phyloP scores from a whole-genome alignment of 306 rosid genomes.

The Quercus agrifolia region DNA sequence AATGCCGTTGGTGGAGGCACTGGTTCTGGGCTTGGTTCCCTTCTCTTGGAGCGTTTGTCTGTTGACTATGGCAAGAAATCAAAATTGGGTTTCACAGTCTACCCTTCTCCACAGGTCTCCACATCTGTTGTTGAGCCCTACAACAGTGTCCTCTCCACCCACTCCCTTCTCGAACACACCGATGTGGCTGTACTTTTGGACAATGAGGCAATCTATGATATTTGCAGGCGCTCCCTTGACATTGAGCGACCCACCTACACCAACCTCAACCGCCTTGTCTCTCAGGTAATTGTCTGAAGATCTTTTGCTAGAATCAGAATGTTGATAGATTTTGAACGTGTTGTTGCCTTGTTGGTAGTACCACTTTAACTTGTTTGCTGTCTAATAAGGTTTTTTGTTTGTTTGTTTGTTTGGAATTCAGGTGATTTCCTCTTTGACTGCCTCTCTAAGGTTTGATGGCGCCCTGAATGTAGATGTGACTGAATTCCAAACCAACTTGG shows the following conservation, averaged over 20 bases:
- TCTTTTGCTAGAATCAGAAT: background rate
- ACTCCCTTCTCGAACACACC: conserved; percentile 87
- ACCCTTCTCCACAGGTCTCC: conserved; percentile 93
- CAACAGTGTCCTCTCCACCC: conserved; percentile 97
- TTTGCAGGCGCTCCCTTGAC: conserved; percentile 90
- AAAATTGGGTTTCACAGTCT: conserved; percentile 87
- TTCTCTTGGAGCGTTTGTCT: conserved; percentile 79
- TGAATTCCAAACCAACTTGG: conserved; percentile 91
- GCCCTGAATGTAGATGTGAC: conserved; percentile 89
- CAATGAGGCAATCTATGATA: conserved; percentile 90
- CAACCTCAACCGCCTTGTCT: conserved; percentile 81
- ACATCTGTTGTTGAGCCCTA: conserved; percentile 97
- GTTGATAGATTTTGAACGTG: too few species aligned
- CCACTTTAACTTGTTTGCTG: background rate
- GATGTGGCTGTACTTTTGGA: conserved; percentile 88
- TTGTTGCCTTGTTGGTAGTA: background rate
- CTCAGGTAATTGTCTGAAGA: conserved; percentile 54
- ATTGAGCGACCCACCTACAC: conserved; percentile 95
- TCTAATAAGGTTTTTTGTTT: background rate
- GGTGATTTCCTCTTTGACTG: conserved; percentile 89
- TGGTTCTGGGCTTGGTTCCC: conserved; percentile 92
- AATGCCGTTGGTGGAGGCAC: conserved; percentile 97
- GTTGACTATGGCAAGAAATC: conserved; percentile 94
- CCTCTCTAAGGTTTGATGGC: conserved; percentile 87
- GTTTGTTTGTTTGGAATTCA: conserved; percentile 13